Base-by-base conservation (phyloP, 2,329 filamentous ascomycete genomes). In the Talaromyces sp. region DNA sequence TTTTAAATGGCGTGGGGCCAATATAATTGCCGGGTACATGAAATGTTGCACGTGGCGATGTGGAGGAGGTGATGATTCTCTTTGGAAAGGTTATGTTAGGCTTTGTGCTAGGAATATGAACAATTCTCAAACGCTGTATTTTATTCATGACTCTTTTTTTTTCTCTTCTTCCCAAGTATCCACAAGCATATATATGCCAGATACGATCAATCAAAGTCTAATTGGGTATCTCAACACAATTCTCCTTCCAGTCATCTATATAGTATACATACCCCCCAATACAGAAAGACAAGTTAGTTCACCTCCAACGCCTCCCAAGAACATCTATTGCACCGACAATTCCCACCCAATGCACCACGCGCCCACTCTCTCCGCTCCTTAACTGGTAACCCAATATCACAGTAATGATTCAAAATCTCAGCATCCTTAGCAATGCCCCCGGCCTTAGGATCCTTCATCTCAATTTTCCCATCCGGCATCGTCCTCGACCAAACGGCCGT, bases 361-460 rank as follows among this genome's bases (percentile, higher is more conserved):
- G 92, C 90, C 91, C 93, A 97, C 65, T 95, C 92, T 56, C 94
- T 84, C 52, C 94, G 83, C 68, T 94, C 84, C 61, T 86, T 83
- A 2, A 97, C 91, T 0, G 84, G 81, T 54, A 97, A 70, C 17
- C 84, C 80, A 48, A 96, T 81, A 75, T 97, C 94, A 70, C 92
- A 97, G 71, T 99, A 99, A 74, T 97, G 93, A 69, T 91, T 96
- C 57, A 96, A 72, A 40, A 97, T 86, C 77, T 99, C 93, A 56
- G 96, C 86, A 4, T 89, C 92, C 47, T 84, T 83, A 64, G 80
- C 84, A 62, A 97, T 86, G 0, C 89, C 89, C 61, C 65, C 63
- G 56, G 55, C 3, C 53, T 62, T 39, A 29, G 84, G 83, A 78
- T 79, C 84, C 54, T 43, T 56, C 49, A 50, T 41, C 41, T 58